Percentiles rank a stretch among this genome's conserved stretches.
Evolutionary conservation across 441 rosid species (phyloP).

Genomic region (Populus hybrid): DNA sequence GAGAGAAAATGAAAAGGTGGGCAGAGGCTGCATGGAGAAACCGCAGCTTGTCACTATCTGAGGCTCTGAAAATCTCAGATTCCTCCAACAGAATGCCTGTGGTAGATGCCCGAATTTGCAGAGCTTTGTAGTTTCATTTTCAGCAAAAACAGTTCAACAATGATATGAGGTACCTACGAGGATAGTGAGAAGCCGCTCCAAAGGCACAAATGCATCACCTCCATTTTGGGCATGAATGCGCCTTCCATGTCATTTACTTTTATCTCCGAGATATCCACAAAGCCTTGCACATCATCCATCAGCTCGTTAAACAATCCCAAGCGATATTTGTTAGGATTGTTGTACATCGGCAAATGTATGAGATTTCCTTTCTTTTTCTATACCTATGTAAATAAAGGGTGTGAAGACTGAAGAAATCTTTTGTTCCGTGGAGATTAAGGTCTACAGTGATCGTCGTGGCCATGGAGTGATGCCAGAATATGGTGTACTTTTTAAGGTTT

Average conservation of each 20-base stretch:
- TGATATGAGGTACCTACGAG: not conserved
- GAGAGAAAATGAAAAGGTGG: conserved; percentile 36
- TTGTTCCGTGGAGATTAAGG: not conserved
- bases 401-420: no score
- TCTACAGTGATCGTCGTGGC: not conserved
- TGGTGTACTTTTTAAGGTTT: not conserved
- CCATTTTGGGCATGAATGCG: not conserved
- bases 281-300: no score
- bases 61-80: conserved; percentile 52
- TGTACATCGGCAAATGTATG: not conserved
- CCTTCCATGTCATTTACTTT: not conserved
- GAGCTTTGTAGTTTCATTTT: conserved; percentile 29
- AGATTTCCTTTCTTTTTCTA: not conserved
- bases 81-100: conserved; percentile 30
- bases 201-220: not conserved
- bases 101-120: conserved; percentile 55
- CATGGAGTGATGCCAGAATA: not conserved
- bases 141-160: not conserved
- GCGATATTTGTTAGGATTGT: not conserved
- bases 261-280: not conserved
- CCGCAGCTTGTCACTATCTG: conserved; percentile 51
- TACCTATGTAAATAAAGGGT: no score
- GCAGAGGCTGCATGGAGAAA: conserved; percentile 22
- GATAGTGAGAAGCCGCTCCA: not conserved
- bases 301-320: no score